Evolutionary conservation across 345 rosid species (phyloP).

Genomic region (Eucalyptus marginata): DNA sequence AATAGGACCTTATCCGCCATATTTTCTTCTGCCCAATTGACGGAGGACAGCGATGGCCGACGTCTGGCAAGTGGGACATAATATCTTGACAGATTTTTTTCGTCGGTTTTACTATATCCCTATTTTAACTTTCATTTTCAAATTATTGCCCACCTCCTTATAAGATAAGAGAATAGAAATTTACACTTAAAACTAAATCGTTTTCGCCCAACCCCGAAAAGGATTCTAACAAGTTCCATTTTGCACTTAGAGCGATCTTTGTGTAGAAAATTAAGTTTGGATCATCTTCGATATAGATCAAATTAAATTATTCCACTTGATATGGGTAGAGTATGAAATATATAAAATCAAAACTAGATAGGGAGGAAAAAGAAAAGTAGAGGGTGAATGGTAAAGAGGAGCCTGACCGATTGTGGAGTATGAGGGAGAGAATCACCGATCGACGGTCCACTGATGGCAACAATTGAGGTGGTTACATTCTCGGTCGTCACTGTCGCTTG

Average conservation of each 20-base stretch:
- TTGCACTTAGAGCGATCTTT: neutral
- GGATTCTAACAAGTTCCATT: neutral
- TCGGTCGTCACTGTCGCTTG: rapidly evolving
- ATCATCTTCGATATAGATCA: neutral
- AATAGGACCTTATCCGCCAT: neutral
- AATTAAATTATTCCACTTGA: neutral
- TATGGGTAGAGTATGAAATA: neutral
- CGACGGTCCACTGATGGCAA: neutral
- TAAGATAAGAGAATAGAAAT: rapidly evolving
- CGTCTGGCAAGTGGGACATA: neutral
- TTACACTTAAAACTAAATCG: rapidly evolving
- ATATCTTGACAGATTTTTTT: too few species aligned
- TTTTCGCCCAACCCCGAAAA: rapidly evolving
- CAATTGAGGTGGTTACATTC: neutral
- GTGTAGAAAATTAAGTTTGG: rapidly evolving
- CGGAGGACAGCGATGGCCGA: neutral
- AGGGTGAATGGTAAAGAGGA: neutral
- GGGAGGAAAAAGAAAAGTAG: neutral
- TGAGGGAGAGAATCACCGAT: neutral
- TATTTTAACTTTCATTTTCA: rapidly evolving
- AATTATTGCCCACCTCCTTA: rapidly evolving
- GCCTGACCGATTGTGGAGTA: rapidly evolving
- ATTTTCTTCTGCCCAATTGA: neutral
- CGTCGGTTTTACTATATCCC: rapidly evolving
- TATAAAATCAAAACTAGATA: neutral